Conservation (phyloP, 164 flowering plant species). For the Nymphaea colorata region DNA sequence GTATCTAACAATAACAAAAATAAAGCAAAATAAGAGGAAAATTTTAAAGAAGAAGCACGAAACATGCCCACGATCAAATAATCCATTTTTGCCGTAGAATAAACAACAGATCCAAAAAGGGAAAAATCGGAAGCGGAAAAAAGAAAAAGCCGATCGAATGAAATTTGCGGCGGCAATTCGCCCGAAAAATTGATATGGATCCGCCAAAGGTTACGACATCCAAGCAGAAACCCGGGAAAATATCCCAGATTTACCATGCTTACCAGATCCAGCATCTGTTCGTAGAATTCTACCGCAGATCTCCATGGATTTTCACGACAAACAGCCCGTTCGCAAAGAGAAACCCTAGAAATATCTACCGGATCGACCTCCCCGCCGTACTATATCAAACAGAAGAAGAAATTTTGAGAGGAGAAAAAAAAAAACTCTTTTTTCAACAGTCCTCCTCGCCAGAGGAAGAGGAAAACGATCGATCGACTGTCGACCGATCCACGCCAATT, state of each 20-base stretch:
- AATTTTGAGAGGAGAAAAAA: too few species aligned
- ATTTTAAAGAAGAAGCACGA: not conserved
- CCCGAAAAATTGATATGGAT: not conserved
- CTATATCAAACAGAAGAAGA: not conserved
- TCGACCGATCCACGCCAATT: not conserved
- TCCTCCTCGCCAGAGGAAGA: not conserved
- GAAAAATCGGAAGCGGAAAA: not conserved
- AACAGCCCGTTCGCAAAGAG: not conserved
- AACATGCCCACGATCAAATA: not conserved
- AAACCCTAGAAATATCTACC: not conserved
- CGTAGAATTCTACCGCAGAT: not conserved
- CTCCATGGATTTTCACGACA: not conserved
- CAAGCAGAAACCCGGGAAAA: not conserved
- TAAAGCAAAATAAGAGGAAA: not conserved
- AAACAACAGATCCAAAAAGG: not conserved
- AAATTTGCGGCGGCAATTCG: too few species aligned
- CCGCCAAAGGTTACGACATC: not conserved
- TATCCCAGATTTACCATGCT: not conserved
- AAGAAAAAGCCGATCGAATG: not conserved
- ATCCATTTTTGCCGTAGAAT: not conserved
- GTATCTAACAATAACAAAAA: not conserved
- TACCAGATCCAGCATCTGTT: not conserved
- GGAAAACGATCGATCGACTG: not conserved
- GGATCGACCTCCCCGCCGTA: not conserved
- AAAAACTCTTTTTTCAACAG: not conserved